Percentiles rank a stretch among this genome's conserved stretches.
phyloP scores from a whole-genome alignment of 2,329 filamentous ascomycete species.

The Microdochium bolleyi region DNA sequence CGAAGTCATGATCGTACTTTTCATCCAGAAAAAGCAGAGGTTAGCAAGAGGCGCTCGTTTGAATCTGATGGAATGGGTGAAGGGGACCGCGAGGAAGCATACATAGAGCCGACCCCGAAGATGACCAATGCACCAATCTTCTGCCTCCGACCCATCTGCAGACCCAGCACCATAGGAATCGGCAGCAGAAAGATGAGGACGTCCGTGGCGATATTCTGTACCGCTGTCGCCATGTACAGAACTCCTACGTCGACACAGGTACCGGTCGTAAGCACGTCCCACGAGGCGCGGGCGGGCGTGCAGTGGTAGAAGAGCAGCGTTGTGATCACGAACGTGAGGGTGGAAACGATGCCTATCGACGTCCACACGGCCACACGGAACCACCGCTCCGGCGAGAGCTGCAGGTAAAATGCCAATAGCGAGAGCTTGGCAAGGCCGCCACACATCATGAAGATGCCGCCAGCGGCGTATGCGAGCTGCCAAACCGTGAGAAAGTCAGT shows the following conservation, averaged over 20 bases:
- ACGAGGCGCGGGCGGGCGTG: conserved; percentile 11
- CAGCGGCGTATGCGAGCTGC: conserved; percentile 7
- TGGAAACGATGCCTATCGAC: conserved; percentile 9
- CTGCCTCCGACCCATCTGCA: conserved; percentile 33
- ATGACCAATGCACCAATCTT: conserved; percentile 31
- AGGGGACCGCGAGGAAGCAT: conserved; percentile 3
- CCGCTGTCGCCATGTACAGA: conserved; percentile 18
- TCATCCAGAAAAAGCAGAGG: not conserved
- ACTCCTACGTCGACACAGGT: conserved; percentile 3
- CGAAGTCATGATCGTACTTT: conserved; percentile 5
- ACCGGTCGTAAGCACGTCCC: conserved; percentile 10
- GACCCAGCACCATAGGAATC: conserved; percentile 28
- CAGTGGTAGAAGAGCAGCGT: conserved; percentile 18
- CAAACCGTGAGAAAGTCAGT: not conserved
- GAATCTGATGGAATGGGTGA: not conserved
- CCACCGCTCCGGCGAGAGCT: conserved; percentile 13
- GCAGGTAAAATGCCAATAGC: conserved; percentile 15
- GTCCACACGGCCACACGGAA: conserved; percentile 11
- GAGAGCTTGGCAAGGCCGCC: conserved; percentile 17
- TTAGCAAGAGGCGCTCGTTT: not conserved
- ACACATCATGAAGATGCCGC: conserved; percentile 10
- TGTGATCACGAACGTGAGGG: conserved; percentile 12
- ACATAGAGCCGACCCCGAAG: conserved; percentile 35
- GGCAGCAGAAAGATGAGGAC: conserved; percentile 33
- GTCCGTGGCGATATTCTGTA: conserved; percentile 36